phyloP scores from a whole-genome alignment of 2,329 filamentous ascomycete genomes.

The Trichothecium sympodiale region DNA sequence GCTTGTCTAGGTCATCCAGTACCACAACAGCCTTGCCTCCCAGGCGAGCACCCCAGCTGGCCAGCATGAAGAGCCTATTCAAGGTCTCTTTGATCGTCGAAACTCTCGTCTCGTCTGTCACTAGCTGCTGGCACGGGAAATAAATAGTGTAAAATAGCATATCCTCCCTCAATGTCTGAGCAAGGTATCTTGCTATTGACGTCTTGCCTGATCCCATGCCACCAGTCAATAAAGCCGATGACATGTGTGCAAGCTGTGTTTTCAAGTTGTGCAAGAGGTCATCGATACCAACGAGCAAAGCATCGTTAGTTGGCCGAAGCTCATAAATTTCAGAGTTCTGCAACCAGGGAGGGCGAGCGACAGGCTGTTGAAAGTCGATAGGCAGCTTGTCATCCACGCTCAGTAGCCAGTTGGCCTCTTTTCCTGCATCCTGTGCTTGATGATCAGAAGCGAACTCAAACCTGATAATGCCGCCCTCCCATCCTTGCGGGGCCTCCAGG shows the following conservation, averaged over 20 bases:
- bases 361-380: conserved; percentile 66
- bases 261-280: conserved; percentile 59
- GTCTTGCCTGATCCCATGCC: conserved; percentile 87
- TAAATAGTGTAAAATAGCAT: conserved; percentile 74
- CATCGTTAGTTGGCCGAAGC: conserved; percentile 43
- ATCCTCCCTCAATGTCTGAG: conserved; percentile 59
- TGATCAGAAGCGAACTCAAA: conserved; percentile 45
- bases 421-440: conserved; percentile 27
- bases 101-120: conserved; percentile 83
- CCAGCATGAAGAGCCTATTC: conserved; percentile 72
- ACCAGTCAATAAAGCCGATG: conserved; percentile 81
- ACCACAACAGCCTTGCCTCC: conserved; percentile 78
- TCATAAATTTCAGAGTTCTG: conserved; percentile 34
- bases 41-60: conserved; percentile 81
- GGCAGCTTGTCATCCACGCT: conserved; percentile 64
- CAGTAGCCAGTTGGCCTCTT: conserved; percentile 57
- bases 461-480: conserved; percentile 75
- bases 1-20: conserved; percentile 83
- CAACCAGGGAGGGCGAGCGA: conserved; percentile 56
- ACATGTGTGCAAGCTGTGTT: conserved; percentile 70
- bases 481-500: conserved; percentile 46
- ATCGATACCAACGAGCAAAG: conserved; percentile 76
- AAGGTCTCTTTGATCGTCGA: conserved; percentile 86
- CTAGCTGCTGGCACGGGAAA: conserved; percentile 74
- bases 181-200: conserved; percentile 64